Conservation (phyloP, 129 eudicot species). For the Saussurea involucrata region DNA sequence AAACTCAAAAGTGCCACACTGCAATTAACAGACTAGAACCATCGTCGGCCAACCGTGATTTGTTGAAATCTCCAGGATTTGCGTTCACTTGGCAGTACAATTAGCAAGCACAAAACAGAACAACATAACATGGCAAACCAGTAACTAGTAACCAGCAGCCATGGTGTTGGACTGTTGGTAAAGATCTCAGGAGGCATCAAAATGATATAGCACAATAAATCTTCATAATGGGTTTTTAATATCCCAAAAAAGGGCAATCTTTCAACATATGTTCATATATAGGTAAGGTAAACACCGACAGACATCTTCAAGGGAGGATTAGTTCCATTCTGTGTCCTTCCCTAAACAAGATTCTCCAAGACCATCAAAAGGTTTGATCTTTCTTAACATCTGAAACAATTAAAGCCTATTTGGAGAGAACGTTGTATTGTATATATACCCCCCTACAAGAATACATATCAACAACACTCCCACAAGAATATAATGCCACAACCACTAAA, state of each 20-base stretch:
- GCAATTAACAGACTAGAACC: no score
- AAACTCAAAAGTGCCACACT: no score
- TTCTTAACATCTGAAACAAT: not conserved
- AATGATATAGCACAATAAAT: not conserved
- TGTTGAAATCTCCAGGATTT: not conserved
- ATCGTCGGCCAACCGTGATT: no score
- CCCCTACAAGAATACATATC: slow-evolving; percentile 2
- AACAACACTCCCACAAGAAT: slow-evolving; percentile 3
- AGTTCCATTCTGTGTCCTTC: slow-evolving; percentile 2
- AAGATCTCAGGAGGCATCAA: not conserved
- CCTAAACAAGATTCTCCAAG: not conserved
- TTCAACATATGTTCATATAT: not conserved
- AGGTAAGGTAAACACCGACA: not conserved
- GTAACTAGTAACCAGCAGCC: not conserved
- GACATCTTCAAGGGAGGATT: not conserved
- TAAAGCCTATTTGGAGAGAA: slow-evolving; percentile 7
- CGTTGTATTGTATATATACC: slow-evolving; percentile 1
- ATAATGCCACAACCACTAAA: not conserved
- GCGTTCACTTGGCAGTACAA: not conserved
- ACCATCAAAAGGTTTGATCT: not conserved
- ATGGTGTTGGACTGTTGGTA: not conserved
- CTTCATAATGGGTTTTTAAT: not conserved
- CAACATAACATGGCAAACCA: not conserved
- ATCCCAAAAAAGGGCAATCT: not conserved
- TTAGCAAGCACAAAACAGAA: not conserved